A percentile compares a stretch with the other conserved stretches of the same genome.
phyloP scores from a whole-genome alignment of 805 yeast genomes.

The Ogataea paraovalis region DNA sequence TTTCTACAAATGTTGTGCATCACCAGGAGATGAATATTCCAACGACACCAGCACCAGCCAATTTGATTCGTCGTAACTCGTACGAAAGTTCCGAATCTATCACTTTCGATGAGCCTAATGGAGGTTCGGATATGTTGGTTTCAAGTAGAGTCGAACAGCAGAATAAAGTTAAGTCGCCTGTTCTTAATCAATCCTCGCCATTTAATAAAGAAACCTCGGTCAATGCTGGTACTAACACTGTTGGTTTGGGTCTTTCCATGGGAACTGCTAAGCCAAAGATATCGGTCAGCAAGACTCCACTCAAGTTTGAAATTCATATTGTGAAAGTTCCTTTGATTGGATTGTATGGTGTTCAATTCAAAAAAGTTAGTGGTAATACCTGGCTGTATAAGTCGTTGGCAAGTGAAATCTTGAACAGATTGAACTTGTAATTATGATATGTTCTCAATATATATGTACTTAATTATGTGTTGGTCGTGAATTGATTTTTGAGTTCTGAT shows the following conservation, averaged over 20 bases:
- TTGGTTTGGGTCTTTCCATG: conserved; percentile 1
- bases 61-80: conserved; percentile 33
- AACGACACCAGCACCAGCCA: conserved; percentile 37
- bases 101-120: conserved; percentile 49
- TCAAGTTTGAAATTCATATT: conserved; percentile 85
- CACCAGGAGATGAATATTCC: conserved; percentile 44
- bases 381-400: conserved; percentile 94
- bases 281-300: conserved; percentile 47
- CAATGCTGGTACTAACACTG: not conserved
- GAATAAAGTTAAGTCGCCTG: conserved; percentile 19
- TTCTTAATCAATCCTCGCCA: conserved; percentile 1
- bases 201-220: not conserved
- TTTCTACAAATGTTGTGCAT: conserved; percentile 18
- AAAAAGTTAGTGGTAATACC: conserved; percentile 87
- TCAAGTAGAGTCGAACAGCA: conserved; percentile 56
- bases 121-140: conserved; percentile 53
- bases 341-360: conserved; percentile 90
- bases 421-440: conserved; percentile 46
- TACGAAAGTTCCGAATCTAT: conserved; percentile 58
- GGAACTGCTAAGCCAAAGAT: conserved; percentile 6
- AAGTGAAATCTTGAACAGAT: conserved; percentile 69
- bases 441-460: not conserved
- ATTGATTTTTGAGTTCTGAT: not conserved
- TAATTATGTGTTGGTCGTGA: not conserved
- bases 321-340: conserved; percentile 91